Evolutionary conservation across 2,329 filamentous ascomycete genomes (phyloP).

Genomic region (Colletotrichum eleusines): DNA sequence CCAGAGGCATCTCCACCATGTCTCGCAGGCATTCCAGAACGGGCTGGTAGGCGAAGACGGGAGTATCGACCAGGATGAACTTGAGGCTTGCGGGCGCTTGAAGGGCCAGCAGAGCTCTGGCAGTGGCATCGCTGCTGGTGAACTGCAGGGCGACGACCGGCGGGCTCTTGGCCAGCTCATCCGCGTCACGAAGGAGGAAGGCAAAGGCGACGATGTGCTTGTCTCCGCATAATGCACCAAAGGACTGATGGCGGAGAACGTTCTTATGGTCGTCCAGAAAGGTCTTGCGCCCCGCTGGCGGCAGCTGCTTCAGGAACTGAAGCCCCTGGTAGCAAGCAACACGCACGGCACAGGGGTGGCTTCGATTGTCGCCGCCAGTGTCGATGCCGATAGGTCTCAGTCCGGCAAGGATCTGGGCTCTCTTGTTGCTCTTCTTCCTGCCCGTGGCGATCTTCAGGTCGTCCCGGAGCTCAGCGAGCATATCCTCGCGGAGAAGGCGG

Average conservation of each 20-base stretch:
- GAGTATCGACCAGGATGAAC: constrained; percentile 72
- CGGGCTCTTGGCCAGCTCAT: constrained; percentile 56
- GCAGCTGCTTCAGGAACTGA: constrained; percentile 52
- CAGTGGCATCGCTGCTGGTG: constrained; percentile 57
- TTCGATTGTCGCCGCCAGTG: constrained; percentile 48
- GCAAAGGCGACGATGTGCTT: constrained; percentile 70
- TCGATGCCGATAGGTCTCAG: constrained; percentile 56
- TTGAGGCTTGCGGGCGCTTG: constrained; percentile 48
- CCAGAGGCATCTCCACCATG: constrained; percentile 67
- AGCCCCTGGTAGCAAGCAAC: constrained; percentile 60
- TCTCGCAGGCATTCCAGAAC: constrained; percentile 70
- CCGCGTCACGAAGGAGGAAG: constrained; percentile 64
- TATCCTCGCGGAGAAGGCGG: constrained; percentile 77
- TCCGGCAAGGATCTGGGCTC: constrained; percentile 52
- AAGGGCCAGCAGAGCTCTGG: constrained; percentile 60
- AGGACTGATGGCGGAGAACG: constrained; percentile 69
- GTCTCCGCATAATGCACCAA: constrained; percentile 70
- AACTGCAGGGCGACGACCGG: constrained; percentile 67
- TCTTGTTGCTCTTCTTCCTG: constrained; percentile 59
- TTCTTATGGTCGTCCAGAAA: constrained; percentile 61
- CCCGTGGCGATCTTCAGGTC: constrained; percentile 66
- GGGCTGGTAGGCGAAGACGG: constrained; percentile 77
- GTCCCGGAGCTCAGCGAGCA: constrained; percentile 74
- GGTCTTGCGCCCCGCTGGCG: constrained; percentile 51
- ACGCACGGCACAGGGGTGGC: constrained; percentile 53